Evolutionary conservation across 2,329 filamentous ascomycete species (phyloP), one percentile per base, ranked within the genome.

Genomic region (Sclerotiophoma versabilis): DNA sequence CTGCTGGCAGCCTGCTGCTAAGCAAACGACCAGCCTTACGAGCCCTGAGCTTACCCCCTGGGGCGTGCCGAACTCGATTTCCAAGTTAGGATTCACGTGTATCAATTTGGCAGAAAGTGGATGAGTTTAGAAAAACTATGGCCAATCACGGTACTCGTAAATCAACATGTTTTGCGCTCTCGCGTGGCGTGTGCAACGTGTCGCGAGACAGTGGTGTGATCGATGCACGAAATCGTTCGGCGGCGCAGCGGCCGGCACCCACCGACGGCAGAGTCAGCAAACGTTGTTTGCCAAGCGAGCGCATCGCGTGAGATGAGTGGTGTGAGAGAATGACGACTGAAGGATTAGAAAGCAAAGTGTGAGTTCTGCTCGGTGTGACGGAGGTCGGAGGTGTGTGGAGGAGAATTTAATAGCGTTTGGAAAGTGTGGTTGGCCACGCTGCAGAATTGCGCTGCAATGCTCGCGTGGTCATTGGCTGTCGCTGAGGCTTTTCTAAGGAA

Each of bases 141-240:
- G 12, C 51, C 39, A 49, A 9, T 54, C 34, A 36, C 4, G 20
- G 17, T 3, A 1, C 2, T 3, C 7, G 7, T 11, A 39, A 27
- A 17, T 23, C 27, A 19, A 12, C 5, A 2, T 14, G 5, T 52
- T 34, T 52, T 42, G 48, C 39, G 26, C 23, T 37, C 34, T 50
- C 36, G 55, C 47, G 51, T 55, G 36, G 22, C 39, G 30, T 49
- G 32, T 32, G 57, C 39, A 36, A 54, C 23, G 49, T 49, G 42
- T 57, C 43, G 52, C 29, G 52, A 60, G 64, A 68, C 22, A 45
- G 62, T 70, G 66, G 65, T 65, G 65, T 68, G 65, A 68, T 57
- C 33, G 41, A 55, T 47, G 38, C 34, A 32, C 41, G 30, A n/a
- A 36, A 51, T 49, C 51, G 49, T 44, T 38, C 41, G 30, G 49